Evolutionary conservation across 108 stramenopile species (phyloP), one percentile per base, ranked within the genome.

Genomic region (Epithemia pelagica): DNA sequence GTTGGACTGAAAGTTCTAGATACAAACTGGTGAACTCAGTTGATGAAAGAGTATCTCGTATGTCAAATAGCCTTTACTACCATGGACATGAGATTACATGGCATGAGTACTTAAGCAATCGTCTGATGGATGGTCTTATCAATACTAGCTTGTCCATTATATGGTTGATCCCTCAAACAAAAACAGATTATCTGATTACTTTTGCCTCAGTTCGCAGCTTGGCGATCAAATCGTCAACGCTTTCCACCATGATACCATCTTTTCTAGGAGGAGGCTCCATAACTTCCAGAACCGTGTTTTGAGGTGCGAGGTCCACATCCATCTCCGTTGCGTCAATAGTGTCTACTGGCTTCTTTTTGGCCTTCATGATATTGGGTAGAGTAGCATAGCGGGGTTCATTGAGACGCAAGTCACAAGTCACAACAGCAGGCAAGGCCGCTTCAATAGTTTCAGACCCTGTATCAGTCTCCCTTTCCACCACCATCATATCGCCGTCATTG

Each of bases 331-430:
- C 90, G 66, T 63, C 73, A 55, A 92, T 85, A 28, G 82, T 80
- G 37, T 96, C 90, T 30, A 99, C 88, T 67, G 85, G 87, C 75
- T 99, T 99, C 89, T 99, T 99, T 85, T 99, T 99, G 37, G 99
- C 99, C 84, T 99, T 99, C 99, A 98, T 98, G 65, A 99, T 99
- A 75, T 98, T 98, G 52, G 99, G 99, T 64, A 99, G 85, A 19
- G 96, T 98, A 31, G 99, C 96, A 76, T 99, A 99, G 1, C 99
- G 94, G 24, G 99, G 99, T 59, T 96, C 94, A 69, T 99, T 99
- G 59, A 99, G 85, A 59, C 99, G 92, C 37, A 99, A 76, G 78
- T 99, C 99, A 28, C 96, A 95, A 8, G 99, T 96, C 60, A 99
- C 79, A 20, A 99, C 96, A 20, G 98, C 96, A 18, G 99, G 99